Evolutionary conservation across 2,329 filamentous ascomycete species (phyloP).

Genomic region (Claviceps humidiphila): DNA sequence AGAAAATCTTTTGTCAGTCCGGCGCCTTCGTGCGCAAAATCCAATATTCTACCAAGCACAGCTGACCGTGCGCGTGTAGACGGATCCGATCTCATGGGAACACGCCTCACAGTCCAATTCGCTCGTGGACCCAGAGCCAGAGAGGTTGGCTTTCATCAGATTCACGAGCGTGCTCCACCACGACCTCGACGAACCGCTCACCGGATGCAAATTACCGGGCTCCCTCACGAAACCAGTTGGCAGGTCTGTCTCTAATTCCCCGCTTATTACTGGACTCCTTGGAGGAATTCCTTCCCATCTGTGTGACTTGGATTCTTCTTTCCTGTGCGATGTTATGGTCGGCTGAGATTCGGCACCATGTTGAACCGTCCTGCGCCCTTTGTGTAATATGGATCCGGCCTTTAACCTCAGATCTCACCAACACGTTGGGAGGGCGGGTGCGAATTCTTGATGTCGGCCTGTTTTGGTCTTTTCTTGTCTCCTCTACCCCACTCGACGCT

Average conservation of each 20-base stretch:
- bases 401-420: slow-evolving; percentile 13
- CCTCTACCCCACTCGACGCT: slow-evolving; percentile 11
- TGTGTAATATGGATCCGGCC: slow-evolving; percentile 12
- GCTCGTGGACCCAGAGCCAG: slow-evolving; percentile 66
- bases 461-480: slow-evolving; percentile 13
- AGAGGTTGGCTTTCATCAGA: slow-evolving; percentile 31
- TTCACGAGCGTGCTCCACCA: slow-evolving; percentile 44
- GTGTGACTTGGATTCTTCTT: slow-evolving; percentile 18
- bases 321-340: slow-evolving; percentile 13
- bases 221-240: slow-evolving; percentile 98
- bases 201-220: slow-evolving; percentile 94
- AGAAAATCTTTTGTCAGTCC: not conserved
- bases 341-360: slow-evolving; percentile 9
- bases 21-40: not conserved
- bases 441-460: slow-evolving; percentile 1
- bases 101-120: slow-evolving; percentile 95
- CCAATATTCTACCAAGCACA: not conserved
- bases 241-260: slow-evolving; percentile 78
- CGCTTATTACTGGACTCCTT: slow-evolving; percentile 38
- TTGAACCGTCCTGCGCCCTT: slow-evolving; percentile 5
- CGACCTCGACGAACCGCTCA: slow-evolving; percentile 88
- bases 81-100: slow-evolving; percentile 95
- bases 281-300: slow-evolving; percentile 19
- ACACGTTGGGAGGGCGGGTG: slow-evolving; percentile 3
- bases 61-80: slow-evolving; percentile 38